A percentile compares a stretch with the other conserved stretches of the same genome.
These are phyloP conservation scores for Paecilomyces sp. DNA, from an alignment of 2,329 filamentous ascomycete genomes.

Conservation along the genomic window DNA sequence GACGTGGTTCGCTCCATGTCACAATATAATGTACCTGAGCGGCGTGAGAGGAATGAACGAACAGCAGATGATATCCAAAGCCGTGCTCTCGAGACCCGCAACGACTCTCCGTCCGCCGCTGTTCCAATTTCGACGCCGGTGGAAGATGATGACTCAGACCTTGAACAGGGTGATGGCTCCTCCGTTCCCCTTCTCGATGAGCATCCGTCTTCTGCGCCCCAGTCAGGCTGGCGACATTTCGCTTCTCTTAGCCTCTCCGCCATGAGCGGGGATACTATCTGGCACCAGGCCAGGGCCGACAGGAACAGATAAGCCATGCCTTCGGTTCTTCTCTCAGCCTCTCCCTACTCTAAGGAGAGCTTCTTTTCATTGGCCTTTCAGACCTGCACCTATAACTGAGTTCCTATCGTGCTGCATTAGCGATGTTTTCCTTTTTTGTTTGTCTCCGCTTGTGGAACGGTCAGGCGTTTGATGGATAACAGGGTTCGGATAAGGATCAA, in stretches of 20 bases:
- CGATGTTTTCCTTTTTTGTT: constrained; percentile 14
- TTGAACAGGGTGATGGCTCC: constrained; percentile 32
- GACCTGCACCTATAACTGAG: not conserved
- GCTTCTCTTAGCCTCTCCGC: constrained; percentile 38
- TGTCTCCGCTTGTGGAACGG: constrained; percentile 5
- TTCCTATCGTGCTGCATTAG: constrained; percentile 23
- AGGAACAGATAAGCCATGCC: constrained; percentile 25
- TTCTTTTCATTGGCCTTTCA: not conserved
- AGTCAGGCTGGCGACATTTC: constrained; percentile 37
- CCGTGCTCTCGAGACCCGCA: constrained; percentile 37
- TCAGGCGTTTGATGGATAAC: constrained; percentile 20
- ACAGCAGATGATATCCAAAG: constrained; percentile 39
- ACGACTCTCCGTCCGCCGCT: constrained; percentile 45
- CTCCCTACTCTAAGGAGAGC: not conserved
- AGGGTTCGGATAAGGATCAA: constrained; percentile 10
- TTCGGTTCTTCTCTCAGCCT: constrained; percentile 6
- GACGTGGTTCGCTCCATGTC: constrained; percentile 71
- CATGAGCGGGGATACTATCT: constrained; percentile 40
- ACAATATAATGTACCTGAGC: constrained; percentile 22
- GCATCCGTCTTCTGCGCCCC: constrained; percentile 23
- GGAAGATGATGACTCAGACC: constrained; percentile 32
- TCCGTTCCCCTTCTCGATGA: constrained; percentile 26
- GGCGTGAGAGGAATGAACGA: constrained; percentile 28
- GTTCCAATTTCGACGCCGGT: constrained; percentile 35
- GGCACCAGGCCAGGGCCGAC: constrained; percentile 34